Percentiles rank a stretch among this genome's conserved stretches.
These are phyloP conservation scores for Geotrichum siamense DNA, from an alignment of 1,139 yeast genomes.

Conservation along the genomic window DNA sequence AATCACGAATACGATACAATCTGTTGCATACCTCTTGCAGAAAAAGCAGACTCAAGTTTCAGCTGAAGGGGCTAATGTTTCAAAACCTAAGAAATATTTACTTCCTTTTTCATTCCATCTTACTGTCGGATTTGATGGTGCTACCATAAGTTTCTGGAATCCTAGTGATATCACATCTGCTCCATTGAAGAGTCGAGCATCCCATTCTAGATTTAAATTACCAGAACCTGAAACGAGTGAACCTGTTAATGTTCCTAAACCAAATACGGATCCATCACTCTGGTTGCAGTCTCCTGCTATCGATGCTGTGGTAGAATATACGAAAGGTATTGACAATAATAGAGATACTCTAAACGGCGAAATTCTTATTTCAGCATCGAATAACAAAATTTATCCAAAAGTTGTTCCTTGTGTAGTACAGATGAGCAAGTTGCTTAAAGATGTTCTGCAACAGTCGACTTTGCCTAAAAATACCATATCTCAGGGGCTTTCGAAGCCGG, in stretches of 20 bases:
- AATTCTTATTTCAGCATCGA: slow-evolving; percentile 61
- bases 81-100: slow-evolving; percentile 7
- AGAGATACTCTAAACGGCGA: slow-evolving; percentile 48
- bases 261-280: slow-evolving; percentile 43
- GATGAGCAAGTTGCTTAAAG: slow-evolving; percentile 36
- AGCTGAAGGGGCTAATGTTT: background rate
- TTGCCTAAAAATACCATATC: background rate
- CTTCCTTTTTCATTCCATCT: slow-evolving; percentile 25
- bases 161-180: slow-evolving; percentile 22
- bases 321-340: slow-evolving; percentile 29
- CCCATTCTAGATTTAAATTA: slow-evolving; percentile 7
- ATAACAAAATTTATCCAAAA: slow-evolving; percentile 58
- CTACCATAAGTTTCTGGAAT: slow-evolving; percentile 27
- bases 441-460: slow-evolving; percentile 18
- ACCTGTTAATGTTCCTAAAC: slow-evolving; percentile 13
- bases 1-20: slow-evolving; percentile 12
- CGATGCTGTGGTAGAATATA: slow-evolving; percentile 45
- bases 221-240: slow-evolving; percentile 9
- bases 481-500: slow-evolving; percentile 16
- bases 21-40: slow-evolving; percentile 2
- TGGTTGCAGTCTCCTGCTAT: slow-evolving; percentile 74
- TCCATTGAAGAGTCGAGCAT: slow-evolving; percentile 3
- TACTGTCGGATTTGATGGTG: slow-evolving; percentile 26
- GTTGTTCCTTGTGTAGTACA: slow-evolving; percentile 76
- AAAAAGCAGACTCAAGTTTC: background rate